Evolutionary conservation across 1,284 basidiomycete species (phyloP), one percentile per base, ranked within the genome.

Genomic region (Sphagnurus paluster): DNA sequence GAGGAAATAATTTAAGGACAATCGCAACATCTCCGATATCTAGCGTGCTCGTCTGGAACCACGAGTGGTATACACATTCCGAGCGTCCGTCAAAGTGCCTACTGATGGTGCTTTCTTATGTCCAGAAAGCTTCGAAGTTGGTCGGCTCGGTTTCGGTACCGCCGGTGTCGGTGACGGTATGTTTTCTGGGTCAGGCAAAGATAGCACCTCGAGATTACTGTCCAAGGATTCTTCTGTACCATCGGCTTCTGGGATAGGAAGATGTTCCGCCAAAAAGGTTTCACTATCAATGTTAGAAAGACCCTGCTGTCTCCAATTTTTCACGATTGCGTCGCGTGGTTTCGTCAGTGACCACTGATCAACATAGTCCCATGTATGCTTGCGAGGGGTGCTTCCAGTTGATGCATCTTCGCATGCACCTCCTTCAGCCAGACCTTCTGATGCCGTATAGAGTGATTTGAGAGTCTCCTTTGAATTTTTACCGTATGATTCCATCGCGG

Each of bases 341-440:
- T 76, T 70, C 6, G 87, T 88, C 44, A 85, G 65, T 36, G 81
- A 74, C 86, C 89, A 90, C 42, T 79, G 66, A 49, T 87, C 83
- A 4, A 73, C 68, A 53, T 82, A 85, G 48, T 82, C 67, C 79
- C 83, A 86, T 26, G 65, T 65, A 30, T 84, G 80, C 68, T 88
- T 90, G 34, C 76, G 77, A 20, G 89, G 89, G 3, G 88, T 91
- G 44, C 66, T 66, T 7, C 87, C 88, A 8, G 82, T 87, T 2
- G 83, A 67, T 23, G 67, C 61, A 55, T 88, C 87, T 46, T 83
- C 80, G 45, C 68, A 74, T 2, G 77, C 73, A 5, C 83, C 87
- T 44, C 82, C 69, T 19, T 80, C 75, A 3, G 75, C 56, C n/a
- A 90, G 67, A 9, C 68, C 66, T 25, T 74, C 68, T 5, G 76